Evolutionary conservation across 495 filamentous ascomycete genomes (phyloP), one percentile per base, ranked within the genome.

Genomic region (Mycothermus thermophilus): DNA sequence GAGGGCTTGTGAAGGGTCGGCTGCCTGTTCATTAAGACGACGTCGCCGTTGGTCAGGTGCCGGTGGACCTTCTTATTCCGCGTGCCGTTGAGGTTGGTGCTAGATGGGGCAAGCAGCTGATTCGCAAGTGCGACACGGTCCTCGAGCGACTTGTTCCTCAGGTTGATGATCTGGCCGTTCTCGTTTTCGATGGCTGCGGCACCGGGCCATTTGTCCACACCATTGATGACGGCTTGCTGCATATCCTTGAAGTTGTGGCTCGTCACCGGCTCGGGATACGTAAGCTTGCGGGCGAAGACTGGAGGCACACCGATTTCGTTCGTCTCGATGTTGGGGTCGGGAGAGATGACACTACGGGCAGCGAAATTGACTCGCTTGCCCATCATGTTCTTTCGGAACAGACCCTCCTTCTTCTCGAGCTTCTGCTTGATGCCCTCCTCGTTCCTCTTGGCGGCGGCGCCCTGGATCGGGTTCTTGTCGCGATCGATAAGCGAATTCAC

Each of bases 351-450:
- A 67, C 79, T 90, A 54, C 92, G 80, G 34, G 92, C 92, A 37
- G 92, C 92, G 54, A 86, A 95, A 58, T 99, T 96, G 56, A 99
- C 92, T 62, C 92, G 82, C 64, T 99, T 99, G 30, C 92, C 92
- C 92, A 99, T 99, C 88, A 99, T 96, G 63, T 99, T 93, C 69
- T 88, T 96, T 46, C 92, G 69, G 66, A 99, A 96, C 30, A 99
- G 62, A 30, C 92, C 92, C 51, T 99, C 92, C 59, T 99, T 99
- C 69, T 96, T 96, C 59, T 99, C 92, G 11, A 99, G 70, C 48
- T 84, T 80, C 50, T 99, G 92, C 59, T 96, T 99, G 57, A 99
- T 92, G 38, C 92, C 92, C 25, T 85, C 78, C 38, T 81, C 75
- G 28, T 77, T 75, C 31, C 68, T 59, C 50, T 71, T 72, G 4